Evolutionary conservation across 192 early-diverging fungal genomes (phyloP), one percentile per base, ranked within the genome.

Genomic region (Mortierella hygrophila): DNA sequence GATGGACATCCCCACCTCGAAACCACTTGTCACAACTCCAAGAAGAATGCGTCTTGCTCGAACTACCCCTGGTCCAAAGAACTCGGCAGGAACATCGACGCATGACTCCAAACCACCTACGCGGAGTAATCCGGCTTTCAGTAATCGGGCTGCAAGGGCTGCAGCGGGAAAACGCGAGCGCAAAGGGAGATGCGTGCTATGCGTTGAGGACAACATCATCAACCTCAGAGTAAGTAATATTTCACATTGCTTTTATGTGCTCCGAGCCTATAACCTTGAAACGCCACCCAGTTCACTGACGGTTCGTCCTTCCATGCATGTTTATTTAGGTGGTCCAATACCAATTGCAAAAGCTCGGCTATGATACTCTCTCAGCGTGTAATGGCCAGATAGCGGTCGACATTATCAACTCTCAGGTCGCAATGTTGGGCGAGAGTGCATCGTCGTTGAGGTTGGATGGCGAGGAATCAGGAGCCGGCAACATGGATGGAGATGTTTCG

Each of bases 331-430:
- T 94, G 46, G 87, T 94, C 16, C 87, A 91, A 86, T 83, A 89
- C 75, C 91, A 91, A 52, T 83, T 94, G 13, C 83, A 89, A 55
- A 91, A 88, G 54, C 88, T 93, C 9, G 93, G 91, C 29, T 90
- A 90, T 74, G 82, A 81, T 44, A 80, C 79, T 6, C 81, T 83
- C 18, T 88, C 89, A 0, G 93, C 93, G 21, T 88, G 87, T 52
- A 91, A 94, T 75, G 93, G 93, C 42, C 88, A 88, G 68, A 90
- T 93, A 40, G 93, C 93, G 5, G 85, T 92, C n/a, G 90, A 91
- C 21, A 76, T 89, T 41, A 89, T 74, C 76, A 89, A 76, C 46
- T 29, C 68, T 2, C 82, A 81, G 52, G 72, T 78, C 7, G 75
- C 69, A 63, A 75, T 72, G 68, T 40, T 75, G 8, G 38, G 54